Base-by-base conservation (phyloP, 1,139 yeast genomes). In the Candida dubliniensis region DNA sequence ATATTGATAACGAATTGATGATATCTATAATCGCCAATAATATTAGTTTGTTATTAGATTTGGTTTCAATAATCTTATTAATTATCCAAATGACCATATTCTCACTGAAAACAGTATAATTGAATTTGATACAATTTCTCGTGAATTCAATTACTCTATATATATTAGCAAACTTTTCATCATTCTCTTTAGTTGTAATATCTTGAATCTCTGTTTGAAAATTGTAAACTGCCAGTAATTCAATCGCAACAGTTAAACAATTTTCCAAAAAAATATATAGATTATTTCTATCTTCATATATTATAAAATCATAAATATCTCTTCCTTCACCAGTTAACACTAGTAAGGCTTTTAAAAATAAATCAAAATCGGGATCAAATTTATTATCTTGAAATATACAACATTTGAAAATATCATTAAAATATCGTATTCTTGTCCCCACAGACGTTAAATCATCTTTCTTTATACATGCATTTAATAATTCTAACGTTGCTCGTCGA, bases 301-400 rank as follows among this genome's bases (percentile, higher is more conserved):
- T 69, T 43, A 79, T 74, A 41, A 82, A 71, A 39, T 82, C 87
- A 45, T 76, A 77, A 38, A 84, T 65, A 43, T 82, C 82, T 36
- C 75, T 67, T 0, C 95, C 95, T 48, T 79, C 71, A 33, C 74
- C 71, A 0, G 95, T 81, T 38, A 88, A 67, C 0, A 63, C 58
- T 31, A 63, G 61, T 35, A 88, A 59, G 3, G 86, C 83, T 11
- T 60, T 56, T 12, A 87, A 57, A 43, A 82, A 81, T 13, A 77
- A 56, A 38, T 77, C 81, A 52, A 82, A 76, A 35, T 77, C 77
- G 0, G 67, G 66, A 59, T 86, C 95, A 6, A 69, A 25, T 23
- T 36, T 7, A 53, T 60, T 9, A 50, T 47, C 13, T 30, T 49
- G 56, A 36, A 36, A 42, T 25, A 34, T 34, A 48, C 86, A 75